Evolutionary conservation across 768 basidiomycete genomes (phyloP), one percentile per base, ranked within the genome.

Genomic region (Naganishia friedmannii): DNA sequence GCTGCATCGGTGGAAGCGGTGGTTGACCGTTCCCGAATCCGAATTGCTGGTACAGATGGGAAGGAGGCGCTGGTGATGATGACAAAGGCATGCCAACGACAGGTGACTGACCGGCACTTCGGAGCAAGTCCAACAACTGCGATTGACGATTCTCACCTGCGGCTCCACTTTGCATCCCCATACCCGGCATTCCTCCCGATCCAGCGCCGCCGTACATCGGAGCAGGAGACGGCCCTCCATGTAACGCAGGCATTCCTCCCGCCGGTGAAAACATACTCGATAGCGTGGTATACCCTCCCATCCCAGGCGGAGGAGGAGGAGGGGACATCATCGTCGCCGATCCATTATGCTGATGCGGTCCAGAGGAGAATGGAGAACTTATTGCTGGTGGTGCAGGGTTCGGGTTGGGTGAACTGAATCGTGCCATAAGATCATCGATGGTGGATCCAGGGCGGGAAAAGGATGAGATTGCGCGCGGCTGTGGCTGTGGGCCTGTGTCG

Each of bases 361-460:
- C 42, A 12, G 60, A 3, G 23, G 39, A 26, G 26, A 45, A 63
- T 3, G 60, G 60, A n/a, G 60, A 63, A n/a, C 60, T 63, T n/a
- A 45, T 45, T 15, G 60, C 28, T 10, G 60, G 60, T 23, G 39
- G 37, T 10, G 39, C 60, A 37, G 60, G 60, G 13, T 39, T 58
- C 57, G 57, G 57, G 39, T 58, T 58, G 23, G 60, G 37, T 17
- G 60, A 42, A 17, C 39, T 63, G 39, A 63, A 42, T 42, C 39
- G 37, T 26, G 60, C 60, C 60, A 63, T 63, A 10, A 63, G 60
- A 63, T 63, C 60, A 42, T 63, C 60, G 42, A 63, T 63, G 37
- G 60, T 63, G 2, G 60, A 63, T 26, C 60, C 60, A 1, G 60
- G 60, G 6, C 60, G 60, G 3, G 57, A 58, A 28, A 63, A 63